phyloP scores from a whole-genome alignment of 2,329 filamentous ascomycete genomes.

The Pseudophaeomoniella oleicola region DNA sequence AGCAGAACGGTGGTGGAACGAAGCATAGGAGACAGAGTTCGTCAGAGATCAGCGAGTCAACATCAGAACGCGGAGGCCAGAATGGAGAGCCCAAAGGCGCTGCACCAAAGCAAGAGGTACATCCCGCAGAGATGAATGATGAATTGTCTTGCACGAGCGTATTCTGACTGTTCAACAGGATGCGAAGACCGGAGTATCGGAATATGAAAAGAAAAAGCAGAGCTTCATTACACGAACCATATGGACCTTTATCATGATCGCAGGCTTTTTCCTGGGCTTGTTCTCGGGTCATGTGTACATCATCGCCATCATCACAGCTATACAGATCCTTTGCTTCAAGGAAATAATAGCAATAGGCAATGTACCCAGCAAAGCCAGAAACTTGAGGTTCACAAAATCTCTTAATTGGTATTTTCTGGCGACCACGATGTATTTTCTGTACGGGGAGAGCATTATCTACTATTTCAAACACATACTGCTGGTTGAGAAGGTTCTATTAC shows the following conservation, averaged over 20 bases:
- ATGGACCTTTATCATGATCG: conserved; percentile 98
- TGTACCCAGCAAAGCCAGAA: conserved; percentile 79
- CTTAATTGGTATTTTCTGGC: conserved; percentile 99
- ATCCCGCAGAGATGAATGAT: conserved; percentile 15
- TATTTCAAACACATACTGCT: conserved; percentile 99
- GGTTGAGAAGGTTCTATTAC: conserved; percentile 82
- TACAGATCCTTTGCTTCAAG: conserved; percentile 97
- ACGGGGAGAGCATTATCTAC: conserved; percentile 97
- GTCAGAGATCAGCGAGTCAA: conserved; percentile 39
- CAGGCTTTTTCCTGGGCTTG: conserved; percentile 75
- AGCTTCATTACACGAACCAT: conserved; percentile 94
- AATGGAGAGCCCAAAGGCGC: conserved; percentile 23
- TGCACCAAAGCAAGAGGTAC: conserved; percentile 17
- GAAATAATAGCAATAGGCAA: conserved; percentile 97
- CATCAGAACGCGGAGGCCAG: conserved; percentile 36
- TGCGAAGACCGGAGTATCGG: conserved; percentile 33
- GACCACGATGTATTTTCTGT: conserved; percentile 98
- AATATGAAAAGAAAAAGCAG: conserved; percentile 97
- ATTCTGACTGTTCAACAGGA: not conserved
- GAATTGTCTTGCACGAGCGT: not conserved
- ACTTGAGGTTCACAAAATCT: conserved; percentile 85
- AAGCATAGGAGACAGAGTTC: conserved; percentile 37
- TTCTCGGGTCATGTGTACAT: conserved; percentile 97
- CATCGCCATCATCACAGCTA: conserved; percentile 76
- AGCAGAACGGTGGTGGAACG: conserved; percentile 19